These are phyloP conservation scores for Podaxis carcinomalis DNA, from an alignment of 768 basidiomycete genomes.

Conservation along the genomic window DNA sequence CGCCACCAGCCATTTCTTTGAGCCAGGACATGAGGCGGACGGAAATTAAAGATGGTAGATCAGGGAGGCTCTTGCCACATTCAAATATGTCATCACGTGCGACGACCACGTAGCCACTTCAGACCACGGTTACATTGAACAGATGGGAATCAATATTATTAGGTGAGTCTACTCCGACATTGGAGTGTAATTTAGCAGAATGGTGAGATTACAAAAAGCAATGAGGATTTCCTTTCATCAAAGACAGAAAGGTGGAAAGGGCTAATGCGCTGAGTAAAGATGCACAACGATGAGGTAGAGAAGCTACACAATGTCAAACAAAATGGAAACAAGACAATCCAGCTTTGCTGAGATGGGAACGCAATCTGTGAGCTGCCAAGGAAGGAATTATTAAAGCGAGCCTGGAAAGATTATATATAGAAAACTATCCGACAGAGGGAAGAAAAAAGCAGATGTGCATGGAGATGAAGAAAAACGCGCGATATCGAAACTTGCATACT, in stretches of 20 bases:
- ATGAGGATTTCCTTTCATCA: neutral
- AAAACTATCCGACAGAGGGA: conserved; percentile 14
- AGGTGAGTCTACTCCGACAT: conserved; percentile 1
- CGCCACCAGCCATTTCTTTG: conserved; percentile 38
- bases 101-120: neutral
- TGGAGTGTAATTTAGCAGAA: conserved; percentile 4
- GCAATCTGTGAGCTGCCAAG: conserved; percentile 2
- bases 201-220: conserved; percentile 7
- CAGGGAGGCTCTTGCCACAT: neutral
- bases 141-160: conserved; percentile 2
- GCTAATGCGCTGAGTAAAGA: conserved; percentile 7
- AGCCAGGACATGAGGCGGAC: conserved; percentile 59
- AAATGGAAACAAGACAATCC: conserved; percentile 5
- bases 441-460: conserved; percentile 14
- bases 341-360: conserved; percentile 6
- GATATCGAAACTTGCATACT: neutral
- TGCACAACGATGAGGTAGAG: conserved; percentile 4
- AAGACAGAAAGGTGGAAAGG: neutral
- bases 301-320: conserved; percentile 3
- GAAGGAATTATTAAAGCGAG: conserved; percentile 1
- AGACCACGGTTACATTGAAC: neutral
- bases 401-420: conserved; percentile 15
- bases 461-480: conserved; percentile 7
- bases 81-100: conserved; percentile 2
- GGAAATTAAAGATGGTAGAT: conserved; percentile 6